These are phyloP conservation scores for Trametes meyenii DNA, from an alignment of 768 basidiomycete genomes.

Conservation along the genomic window DNA sequence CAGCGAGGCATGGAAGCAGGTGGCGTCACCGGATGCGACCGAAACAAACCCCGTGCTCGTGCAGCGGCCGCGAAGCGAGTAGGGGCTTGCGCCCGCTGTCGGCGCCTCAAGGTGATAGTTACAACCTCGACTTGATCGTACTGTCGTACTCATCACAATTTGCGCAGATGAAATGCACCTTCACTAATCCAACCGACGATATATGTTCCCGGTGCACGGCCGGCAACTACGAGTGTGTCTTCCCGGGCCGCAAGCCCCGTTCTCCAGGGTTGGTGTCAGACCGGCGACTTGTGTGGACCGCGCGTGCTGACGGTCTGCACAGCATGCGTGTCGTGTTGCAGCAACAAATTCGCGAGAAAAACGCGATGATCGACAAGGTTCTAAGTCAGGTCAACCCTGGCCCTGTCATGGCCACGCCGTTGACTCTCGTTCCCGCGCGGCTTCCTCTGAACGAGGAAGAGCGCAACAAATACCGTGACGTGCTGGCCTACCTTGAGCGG, in stretches of 20 bases:
- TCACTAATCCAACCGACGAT: conserved; percentile 22
- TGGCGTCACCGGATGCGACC: conserved; percentile 14
- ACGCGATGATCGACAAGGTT: conserved; percentile 33
- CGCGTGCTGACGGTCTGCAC: not conserved
- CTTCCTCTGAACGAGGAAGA: conserved; percentile 29
- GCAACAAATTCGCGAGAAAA: conserved; percentile 37
- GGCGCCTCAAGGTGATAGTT: conserved; percentile 29
- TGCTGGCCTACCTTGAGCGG: conserved; percentile 36
- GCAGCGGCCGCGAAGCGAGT: conserved; percentile 18
- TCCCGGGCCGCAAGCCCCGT: conserved; percentile 38
- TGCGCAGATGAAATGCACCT: conserved; percentile 33
- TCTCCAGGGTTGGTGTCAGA: conserved; percentile 34
- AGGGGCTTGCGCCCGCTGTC: conserved; percentile 33
- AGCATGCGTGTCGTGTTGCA: conserved; percentile 37
- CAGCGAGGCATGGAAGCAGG: conserved; percentile 1
- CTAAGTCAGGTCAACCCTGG: conserved; percentile 32
- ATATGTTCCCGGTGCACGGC: conserved; percentile 31
- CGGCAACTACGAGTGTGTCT: conserved; percentile 34
- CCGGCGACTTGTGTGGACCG: not conserved
- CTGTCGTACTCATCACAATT: not conserved
- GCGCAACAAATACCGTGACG: conserved; percentile 33
- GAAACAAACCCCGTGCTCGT: conserved; percentile 15
- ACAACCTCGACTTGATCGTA: not conserved
- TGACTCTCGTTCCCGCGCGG: conserved; percentile 33
- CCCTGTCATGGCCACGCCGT: conserved; percentile 32